These are phyloP conservation scores for Populus simonii DNA, from an alignment of 345 rosid species.

Conservation along the genomic window DNA sequence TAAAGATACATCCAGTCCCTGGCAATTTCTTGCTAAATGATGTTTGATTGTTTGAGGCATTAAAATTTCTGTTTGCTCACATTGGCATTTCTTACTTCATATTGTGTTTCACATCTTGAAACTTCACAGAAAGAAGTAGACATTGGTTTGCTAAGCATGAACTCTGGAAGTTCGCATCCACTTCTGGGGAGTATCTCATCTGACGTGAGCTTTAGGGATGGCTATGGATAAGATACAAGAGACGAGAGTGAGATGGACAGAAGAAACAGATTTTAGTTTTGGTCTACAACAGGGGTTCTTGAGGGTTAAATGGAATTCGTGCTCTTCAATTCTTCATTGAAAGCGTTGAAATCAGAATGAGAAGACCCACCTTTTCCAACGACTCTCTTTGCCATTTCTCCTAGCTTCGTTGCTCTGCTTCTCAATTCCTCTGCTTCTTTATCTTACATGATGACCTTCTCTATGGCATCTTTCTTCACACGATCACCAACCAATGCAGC, in stretches of 20 bases:
- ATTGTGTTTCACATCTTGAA: neutral
- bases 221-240: neutral
- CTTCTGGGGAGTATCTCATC: neutral
- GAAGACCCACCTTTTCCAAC: neutral
- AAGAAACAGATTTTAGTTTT: neutral
- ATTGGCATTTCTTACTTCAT: neutral
- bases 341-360: neutral
- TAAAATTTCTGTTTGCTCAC: neutral
- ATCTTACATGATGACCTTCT: neutral
- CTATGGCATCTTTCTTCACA: neutral
- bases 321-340: neutral
- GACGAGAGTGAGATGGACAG: neutral
- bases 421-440: neutral
- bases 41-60: neutral
- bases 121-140: neutral
- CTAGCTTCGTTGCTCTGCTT: neutral
- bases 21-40: neutral
- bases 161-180: neutral
- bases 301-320: neutral
- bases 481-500: neutral
- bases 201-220: neutral
- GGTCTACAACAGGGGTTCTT: neutral
- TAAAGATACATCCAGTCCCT: conserved; percentile 12
- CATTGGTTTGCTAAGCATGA: neutral
- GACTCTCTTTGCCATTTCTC: neutral